These are phyloP conservation scores for Hypocreales sp. DNA, from an alignment of 2,329 filamentous ascomycete species.

Conservation along the genomic window DNA sequence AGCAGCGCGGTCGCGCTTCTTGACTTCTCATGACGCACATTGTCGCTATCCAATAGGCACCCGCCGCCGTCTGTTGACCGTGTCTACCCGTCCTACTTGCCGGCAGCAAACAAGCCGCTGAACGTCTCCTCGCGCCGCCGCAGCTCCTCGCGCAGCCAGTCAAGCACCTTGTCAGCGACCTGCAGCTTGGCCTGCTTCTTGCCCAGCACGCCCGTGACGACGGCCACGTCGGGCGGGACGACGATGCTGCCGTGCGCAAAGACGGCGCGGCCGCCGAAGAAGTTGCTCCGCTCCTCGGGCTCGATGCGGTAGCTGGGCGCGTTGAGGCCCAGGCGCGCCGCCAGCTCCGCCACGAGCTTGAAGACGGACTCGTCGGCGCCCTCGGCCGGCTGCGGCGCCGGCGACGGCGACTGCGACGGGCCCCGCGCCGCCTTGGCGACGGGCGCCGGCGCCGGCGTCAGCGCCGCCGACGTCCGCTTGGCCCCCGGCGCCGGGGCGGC, in stretches of 20 bases:
- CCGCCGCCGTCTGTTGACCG: no score
- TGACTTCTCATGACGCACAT: not conserved
- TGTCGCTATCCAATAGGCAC: no score
- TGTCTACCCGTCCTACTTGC: no score
- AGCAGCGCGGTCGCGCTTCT: not conserved
- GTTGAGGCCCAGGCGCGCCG: constrained; percentile 14
- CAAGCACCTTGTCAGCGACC: constrained; percentile 23
- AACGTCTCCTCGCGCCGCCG: constrained; percentile 3
- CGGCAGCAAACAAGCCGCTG: constrained; percentile 1
- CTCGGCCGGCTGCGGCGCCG: not conserved
- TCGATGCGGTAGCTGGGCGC: constrained; percentile 18
- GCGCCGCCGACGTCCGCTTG: no score
- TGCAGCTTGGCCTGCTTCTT: constrained; percentile 19
- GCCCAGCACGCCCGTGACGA: constrained; percentile 17
- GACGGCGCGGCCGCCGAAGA: constrained; percentile 20
- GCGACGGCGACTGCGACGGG: not conserved
- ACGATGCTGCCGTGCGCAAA: constrained; percentile 13
- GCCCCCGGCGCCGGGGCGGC: no score
- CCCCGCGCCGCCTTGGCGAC: not conserved
- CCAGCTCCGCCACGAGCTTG: constrained; percentile 16
- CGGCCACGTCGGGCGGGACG: constrained; percentile 16
- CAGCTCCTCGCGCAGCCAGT: constrained; percentile 15
- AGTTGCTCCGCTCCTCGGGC: constrained; percentile 7
- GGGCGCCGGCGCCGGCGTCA: not conserved
- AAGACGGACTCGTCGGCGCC: constrained; percentile 3